A percentile compares a stretch with the other conserved stretches of the same genome.
Conservation (phyloP, 345 rosid species). For the Zanthoxylum bungeanum region DNA sequence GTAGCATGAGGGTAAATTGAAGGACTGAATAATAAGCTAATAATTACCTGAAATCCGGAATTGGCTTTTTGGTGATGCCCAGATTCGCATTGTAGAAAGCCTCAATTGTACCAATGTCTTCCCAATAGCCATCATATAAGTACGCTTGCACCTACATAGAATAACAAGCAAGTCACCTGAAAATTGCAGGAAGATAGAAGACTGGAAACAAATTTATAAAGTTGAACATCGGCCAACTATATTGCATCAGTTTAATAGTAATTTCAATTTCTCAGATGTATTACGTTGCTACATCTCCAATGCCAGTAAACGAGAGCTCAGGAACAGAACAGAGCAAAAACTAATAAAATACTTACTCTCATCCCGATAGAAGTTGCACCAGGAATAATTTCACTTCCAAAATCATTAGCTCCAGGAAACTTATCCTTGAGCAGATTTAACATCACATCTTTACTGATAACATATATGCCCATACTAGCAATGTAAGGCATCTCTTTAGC, state of each 20-base stretch:
- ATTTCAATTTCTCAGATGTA: neutral
- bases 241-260: neutral
- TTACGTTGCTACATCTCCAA: neutral
- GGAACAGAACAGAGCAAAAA: neutral
- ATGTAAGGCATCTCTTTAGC: conserved; percentile 94
- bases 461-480: conserved; percentile 99
- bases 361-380: conserved; percentile 89
- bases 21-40: conserved; percentile 6
- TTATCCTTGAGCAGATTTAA: conserved; percentile 72
- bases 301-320: neutral
- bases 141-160: conserved; percentile 84
- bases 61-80: conserved; percentile 89
- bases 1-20: conserved; percentile 1
- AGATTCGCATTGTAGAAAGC: conserved; percentile 95
- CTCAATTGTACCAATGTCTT: conserved; percentile 95
- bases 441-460: conserved; percentile 91
- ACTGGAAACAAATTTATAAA: neutral
- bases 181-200: neutral
- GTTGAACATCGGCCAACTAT: neutral
- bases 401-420: conserved; percentile 99
- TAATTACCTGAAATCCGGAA: conserved; percentile 87
- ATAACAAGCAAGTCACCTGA: neutral
- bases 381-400: conserved; percentile 97
- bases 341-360: conserved; percentile 51
- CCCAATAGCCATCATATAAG: conserved; percentile 97